A percentile compares a stretch with the other conserved stretches of the same genome.
These are phyloP conservation scores for Babesia gibsoni DNA, from an alignment of 169 alveolate genomes.

Conservation along the genomic window DNA sequence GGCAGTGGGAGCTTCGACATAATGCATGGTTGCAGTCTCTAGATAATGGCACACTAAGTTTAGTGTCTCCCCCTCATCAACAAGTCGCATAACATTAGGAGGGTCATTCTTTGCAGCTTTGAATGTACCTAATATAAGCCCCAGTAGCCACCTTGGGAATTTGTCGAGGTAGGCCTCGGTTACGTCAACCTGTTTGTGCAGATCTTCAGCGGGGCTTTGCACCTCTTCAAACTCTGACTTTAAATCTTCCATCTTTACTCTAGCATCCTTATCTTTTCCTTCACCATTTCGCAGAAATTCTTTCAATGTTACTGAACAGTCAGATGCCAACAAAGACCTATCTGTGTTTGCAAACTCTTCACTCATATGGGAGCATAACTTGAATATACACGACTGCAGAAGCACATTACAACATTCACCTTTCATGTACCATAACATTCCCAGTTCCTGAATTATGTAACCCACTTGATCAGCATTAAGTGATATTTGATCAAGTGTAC, in stretches of 20 bases:
- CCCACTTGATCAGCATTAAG: neutral
- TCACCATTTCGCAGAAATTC: no score
- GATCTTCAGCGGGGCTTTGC: no score
- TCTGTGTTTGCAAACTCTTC: neutral
- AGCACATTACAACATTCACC: neutral
- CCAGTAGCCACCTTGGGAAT: slow-evolving; percentile 11
- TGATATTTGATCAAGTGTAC: neutral
- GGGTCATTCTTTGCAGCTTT: neutral
- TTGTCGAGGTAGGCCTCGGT: neutral
- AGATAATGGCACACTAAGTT: neutral
- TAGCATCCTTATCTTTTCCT: no score
- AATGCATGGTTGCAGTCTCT: neutral
- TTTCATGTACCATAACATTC: neutral
- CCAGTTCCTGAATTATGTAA: slow-evolving; percentile 2
- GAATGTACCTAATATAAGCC: neutral
- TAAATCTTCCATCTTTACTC: no score
- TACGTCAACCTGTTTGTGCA: no score
- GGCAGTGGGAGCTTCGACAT: slow-evolving; percentile 1
- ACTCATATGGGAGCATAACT: neutral
- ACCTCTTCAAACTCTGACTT: no score
- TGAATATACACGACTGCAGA: neutral
- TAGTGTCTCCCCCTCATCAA: neutral
- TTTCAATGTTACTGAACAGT: no score
- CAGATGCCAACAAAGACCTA: neutral
- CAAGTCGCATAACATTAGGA: neutral